These are phyloP conservation scores for Xylaria sp. DNA, from an alignment of 2,329 filamentous ascomycete genomes.

Conservation along the genomic window DNA sequence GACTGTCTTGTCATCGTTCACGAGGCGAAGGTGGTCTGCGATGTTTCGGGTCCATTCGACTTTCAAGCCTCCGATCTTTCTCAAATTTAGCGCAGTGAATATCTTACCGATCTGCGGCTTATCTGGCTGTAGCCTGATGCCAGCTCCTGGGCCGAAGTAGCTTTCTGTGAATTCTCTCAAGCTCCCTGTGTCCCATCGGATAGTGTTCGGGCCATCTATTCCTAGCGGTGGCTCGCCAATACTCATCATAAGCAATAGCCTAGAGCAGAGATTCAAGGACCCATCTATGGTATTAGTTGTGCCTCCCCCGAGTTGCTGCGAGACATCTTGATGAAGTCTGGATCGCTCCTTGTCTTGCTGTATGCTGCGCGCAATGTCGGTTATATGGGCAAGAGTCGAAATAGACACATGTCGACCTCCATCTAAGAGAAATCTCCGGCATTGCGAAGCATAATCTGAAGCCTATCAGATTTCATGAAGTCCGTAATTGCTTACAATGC, in stretches of 20 bases:
- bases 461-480: background rate
- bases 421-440: slow-evolving; percentile 32
- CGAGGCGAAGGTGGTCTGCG: slow-evolving; percentile 52
- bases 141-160: slow-evolving; percentile 15
- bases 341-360: slow-evolving; percentile 22
- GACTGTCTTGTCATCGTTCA: slow-evolving; percentile 50
- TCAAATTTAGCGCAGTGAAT: slow-evolving; percentile 42
- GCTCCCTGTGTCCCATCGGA: slow-evolving; percentile 24
- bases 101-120: slow-evolving; percentile 37
- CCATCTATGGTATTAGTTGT: slow-evolving; percentile 16
- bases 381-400: slow-evolving; percentile 35
- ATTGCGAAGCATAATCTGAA: slow-evolving; percentile 34
- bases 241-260: slow-evolving; percentile 33
- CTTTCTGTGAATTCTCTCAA: slow-evolving; percentile 24
- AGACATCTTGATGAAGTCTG: slow-evolving; percentile 21
- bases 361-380: slow-evolving; percentile 24
- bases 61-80: slow-evolving; percentile 50
- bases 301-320: slow-evolving; percentile 4
- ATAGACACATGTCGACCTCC: slow-evolving; percentile 34
- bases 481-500: background rate
- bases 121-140: slow-evolving; percentile 26
- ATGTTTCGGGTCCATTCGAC: slow-evolving; percentile 52
- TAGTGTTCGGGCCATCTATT: slow-evolving; percentile 28
- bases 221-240: slow-evolving; percentile 32
- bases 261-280: slow-evolving; percentile 32